These are phyloP conservation scores for Botrytis squamosa DNA, from an alignment of 2,329 filamentous ascomycete species.

Conservation along the genomic window DNA sequence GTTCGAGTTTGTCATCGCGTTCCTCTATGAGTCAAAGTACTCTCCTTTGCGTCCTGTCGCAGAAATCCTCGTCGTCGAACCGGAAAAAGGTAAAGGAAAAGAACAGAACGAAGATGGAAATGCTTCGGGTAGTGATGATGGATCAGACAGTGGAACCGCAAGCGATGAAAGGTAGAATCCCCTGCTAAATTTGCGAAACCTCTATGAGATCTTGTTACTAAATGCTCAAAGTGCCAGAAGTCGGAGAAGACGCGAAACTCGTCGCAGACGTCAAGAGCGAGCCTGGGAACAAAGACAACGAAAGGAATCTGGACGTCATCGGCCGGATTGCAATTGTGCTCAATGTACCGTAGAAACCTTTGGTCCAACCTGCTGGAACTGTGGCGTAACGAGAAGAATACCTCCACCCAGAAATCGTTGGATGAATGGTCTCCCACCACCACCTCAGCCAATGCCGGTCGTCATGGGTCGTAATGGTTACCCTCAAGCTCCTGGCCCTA, in stretches of 20 bases:
- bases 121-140: constrained; percentile 33
- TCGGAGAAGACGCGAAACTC: constrained; percentile 40
- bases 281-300: constrained; percentile 43
- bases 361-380: constrained; percentile 46
- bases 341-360: constrained; percentile 41
- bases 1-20: constrained; percentile 53
- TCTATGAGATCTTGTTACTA: constrained; percentile 11
- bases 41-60: constrained; percentile 47
- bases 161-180: constrained; percentile 42
- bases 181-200: neutral
- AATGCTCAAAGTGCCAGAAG: constrained; percentile 35
- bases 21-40: constrained; percentile 49
- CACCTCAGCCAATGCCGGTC: constrained; percentile 27
- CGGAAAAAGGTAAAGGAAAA: constrained; percentile 47
- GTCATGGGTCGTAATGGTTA: constrained; percentile 27
- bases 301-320: constrained; percentile 48
- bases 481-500: constrained; percentile 25
- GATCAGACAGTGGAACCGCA: constrained; percentile 39
- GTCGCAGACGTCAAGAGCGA: constrained; percentile 41
- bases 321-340: constrained; percentile 47
- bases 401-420: constrained; percentile 32
- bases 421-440: constrained; percentile 26
- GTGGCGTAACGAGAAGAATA: constrained; percentile 39
- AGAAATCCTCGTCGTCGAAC: constrained; percentile 31
- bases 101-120: constrained; percentile 37